Evolutionary conservation across 106 monocot genomes (phyloP).

Genomic region (Allium sativum): DNA sequence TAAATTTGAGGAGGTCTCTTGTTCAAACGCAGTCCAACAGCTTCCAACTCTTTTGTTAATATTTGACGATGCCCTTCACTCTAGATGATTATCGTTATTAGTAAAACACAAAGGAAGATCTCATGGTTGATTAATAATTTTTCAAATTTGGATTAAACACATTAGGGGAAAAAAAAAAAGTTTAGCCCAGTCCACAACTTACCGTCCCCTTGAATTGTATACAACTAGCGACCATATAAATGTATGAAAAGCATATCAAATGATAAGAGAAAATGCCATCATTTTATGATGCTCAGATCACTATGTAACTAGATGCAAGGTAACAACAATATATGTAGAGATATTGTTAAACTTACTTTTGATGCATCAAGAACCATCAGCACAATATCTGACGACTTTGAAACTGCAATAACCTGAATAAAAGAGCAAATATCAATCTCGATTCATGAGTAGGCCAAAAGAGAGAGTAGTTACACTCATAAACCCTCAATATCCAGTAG

Average conservation of each 20-base stretch:
- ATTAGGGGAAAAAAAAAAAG: too few relatives aligned
- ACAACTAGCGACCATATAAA: too few relatives aligned
- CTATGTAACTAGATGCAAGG: too few relatives aligned
- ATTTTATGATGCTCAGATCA: too few relatives aligned
- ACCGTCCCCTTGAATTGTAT: too few relatives aligned
- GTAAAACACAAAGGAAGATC: background rate
- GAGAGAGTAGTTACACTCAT: too few relatives aligned
- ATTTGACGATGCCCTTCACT: constrained; percentile 99
- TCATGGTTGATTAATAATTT: background rate
- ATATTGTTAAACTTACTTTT: constrained; percentile 49
- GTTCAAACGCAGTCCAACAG: constrained; percentile 95
- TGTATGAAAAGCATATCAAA: too few relatives aligned
- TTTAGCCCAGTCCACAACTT: too few relatives aligned
- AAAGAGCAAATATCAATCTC: background rate
- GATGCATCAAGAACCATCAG: constrained; percentile 99
- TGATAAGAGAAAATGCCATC: too few relatives aligned
- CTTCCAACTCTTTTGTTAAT: constrained; percentile 92
- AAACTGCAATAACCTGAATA: constrained; percentile 94
- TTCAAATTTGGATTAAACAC: background rate
- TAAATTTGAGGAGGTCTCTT: constrained; percentile 98
- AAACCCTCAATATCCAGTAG: too few relatives aligned
- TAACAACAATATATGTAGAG: too few relatives aligned
- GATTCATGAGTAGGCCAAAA: background rate
- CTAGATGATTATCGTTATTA: constrained; percentile 19
- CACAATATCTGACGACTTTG: constrained; percentile 96